Base-by-base conservation (phyloP, 192 early-diverging fungal species). In the Spizellomyces sp. region DNA sequence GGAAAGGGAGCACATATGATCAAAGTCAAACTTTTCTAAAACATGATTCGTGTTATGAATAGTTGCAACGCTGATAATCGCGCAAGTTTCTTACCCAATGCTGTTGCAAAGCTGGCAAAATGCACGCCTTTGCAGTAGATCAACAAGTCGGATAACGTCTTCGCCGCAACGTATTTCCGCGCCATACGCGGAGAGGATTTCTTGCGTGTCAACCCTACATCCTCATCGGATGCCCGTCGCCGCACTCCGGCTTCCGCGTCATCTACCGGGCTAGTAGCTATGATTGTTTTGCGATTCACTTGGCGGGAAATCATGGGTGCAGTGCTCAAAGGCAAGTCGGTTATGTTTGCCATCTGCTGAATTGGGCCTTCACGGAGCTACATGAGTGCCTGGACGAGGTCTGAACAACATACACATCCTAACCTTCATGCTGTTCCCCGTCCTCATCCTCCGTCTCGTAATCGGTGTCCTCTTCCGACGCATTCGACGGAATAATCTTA, bases 1-100 rank as follows among this genome's bases (percentile, higher is more conserved):
- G 12, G 87, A 86, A 44, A 96, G 76, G 10, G 94, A 95, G 10
- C 88, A 81, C 75, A 94, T 87, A 56, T 87, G 79, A 77, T 90
- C 80, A 58, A 81, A 86, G 50, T 80, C 12, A 17, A 86, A 76
- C 69, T 82, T 58, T 10, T 82, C 75, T 87, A 36, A 36, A 36
- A 36, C 27, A 36, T 36, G 27, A 0, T 36, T 3, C 27, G 27
- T 36, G 27, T 36, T 36, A 36, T 36, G 27, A 36, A 3, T 36
- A 36, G 27, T 36, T 3, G 3, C 27, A 36, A 36, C 27, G 27
- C 27, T 36, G 27, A 36, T 3, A 36, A 36, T 36, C 27, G 27
- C 27, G 27, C 4, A 65, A 65, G 15, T 65, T 48, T n/a, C 63
- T 48, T 81, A 44, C 86, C 83, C 36, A 85, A 80, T 44, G 85